Evolutionary conservation across 768 basidiomycete genomes (phyloP), one percentile per base, ranked within the genome.

Genomic region (Erythrobasidium yunnanense): DNA sequence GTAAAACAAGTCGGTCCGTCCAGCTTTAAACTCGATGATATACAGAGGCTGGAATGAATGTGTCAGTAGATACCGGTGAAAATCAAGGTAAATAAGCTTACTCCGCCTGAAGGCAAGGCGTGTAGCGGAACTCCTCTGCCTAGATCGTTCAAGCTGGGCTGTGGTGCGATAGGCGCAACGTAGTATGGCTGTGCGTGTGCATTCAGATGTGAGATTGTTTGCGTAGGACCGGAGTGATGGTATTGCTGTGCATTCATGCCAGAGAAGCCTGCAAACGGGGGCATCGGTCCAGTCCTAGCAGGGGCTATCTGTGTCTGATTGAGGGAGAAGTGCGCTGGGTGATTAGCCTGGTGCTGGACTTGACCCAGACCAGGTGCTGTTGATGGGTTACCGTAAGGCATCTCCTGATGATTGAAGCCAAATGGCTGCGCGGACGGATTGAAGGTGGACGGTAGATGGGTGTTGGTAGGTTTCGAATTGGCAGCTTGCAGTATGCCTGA

Each of bases 21-120:
- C 90, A 0, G 92, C 92, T 77, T 96, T 99, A 81, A 99, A 99
- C 76, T 95, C 88, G 71, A 96, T 87, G 71, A 96, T 92, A 80
- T 83, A 96, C 6, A 99, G 81, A n/a, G 87, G 90, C 80, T 87
- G 47, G 8, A 34, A 30, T 4, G 38, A 32, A 5, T 32, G 4
- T 49, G 33, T 8, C 32, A 57, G 32, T 38, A 42, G 11, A 42
- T 38, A 11, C 20, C 7, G 4, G 17, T 30, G 5, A 17, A 18
- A 42, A 47, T 8, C 15, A 32, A 55, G 30, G 15, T 11, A 27
- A 11, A 8, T 15, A 45, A 7, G 46, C 67, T 65, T 54, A 58
- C 60, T 3, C 60, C 88, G 34, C 84, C 83, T 13, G 86, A 75
- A 0, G 91, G 86, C 45, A 99, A 85, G 52, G 86, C 77, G 74